These are phyloP conservation scores for Neurospora intermedia DNA, from an alignment of 495 filamentous ascomycete genomes.

Conservation along the genomic window DNA sequence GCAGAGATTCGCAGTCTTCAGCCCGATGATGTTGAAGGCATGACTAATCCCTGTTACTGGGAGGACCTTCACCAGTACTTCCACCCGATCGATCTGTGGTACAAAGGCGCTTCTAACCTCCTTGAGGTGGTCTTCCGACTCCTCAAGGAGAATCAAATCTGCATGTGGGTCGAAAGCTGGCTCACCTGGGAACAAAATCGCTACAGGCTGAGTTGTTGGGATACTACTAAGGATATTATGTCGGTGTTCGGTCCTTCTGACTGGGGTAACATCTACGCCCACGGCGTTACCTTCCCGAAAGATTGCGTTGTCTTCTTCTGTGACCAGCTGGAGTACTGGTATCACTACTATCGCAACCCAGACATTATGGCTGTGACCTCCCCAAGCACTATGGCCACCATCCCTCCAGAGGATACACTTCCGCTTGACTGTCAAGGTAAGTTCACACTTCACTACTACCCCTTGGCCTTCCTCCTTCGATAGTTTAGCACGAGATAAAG, in stretches of 20 bases:
- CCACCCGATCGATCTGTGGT: slow-evolving; percentile 39
- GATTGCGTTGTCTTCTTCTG: slow-evolving; percentile 1
- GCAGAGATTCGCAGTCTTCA: slow-evolving; percentile 20
- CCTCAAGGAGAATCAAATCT: slow-evolving; percentile 20
- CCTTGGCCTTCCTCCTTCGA: background rate
- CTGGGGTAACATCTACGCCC: background rate
- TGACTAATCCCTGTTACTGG: slow-evolving; percentile 13
- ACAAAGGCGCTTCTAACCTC: slow-evolving; percentile 35
- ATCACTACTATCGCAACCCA: background rate
- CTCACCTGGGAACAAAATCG: slow-evolving; percentile 7
- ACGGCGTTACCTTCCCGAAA: background rate
- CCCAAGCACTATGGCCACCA: background rate
- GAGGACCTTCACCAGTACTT: slow-evolving; percentile 40
- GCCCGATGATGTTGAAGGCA: slow-evolving; percentile 19
- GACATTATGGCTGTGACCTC: background rate
- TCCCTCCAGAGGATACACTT: background rate
- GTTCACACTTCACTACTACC: background rate
- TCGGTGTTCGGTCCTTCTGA: slow-evolving; percentile 8
- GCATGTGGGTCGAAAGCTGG: slow-evolving; percentile 15
- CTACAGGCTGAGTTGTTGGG: slow-evolving; percentile 14
- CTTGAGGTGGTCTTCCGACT: slow-evolving; percentile 23
- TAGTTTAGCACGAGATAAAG: background rate
- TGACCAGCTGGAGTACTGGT: slow-evolving; percentile 1
- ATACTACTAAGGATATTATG: slow-evolving; percentile 16
- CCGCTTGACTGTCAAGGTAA: background rate